Evolutionary conservation across 805 yeast species (phyloP).

Genomic region (Monosporozyma solicola): DNA sequence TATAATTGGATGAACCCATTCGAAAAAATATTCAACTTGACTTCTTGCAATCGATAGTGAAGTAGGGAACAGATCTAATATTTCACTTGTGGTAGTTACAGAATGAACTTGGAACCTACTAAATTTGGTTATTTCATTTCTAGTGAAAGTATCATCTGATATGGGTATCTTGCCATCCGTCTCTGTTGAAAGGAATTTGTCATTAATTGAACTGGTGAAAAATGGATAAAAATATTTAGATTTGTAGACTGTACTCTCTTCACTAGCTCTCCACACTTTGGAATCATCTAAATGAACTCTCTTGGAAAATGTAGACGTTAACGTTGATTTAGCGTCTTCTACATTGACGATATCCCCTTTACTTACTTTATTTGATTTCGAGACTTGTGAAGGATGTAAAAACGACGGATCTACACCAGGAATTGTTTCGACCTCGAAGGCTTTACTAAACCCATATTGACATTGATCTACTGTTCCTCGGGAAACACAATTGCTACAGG

Average conservation of each 20-base stretch:
- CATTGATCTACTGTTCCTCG: slow-evolving; percentile 9
- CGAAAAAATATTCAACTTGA: slow-evolving; percentile 17
- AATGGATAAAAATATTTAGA: slow-evolving; percentile 22
- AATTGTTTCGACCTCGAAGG: background rate
- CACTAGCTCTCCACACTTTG: slow-evolving; percentile 1
- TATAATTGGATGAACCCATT: slow-evolving; percentile 21
- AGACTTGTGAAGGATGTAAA: background rate
- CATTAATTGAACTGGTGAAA: slow-evolving; percentile 17
- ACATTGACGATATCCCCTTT: no score
- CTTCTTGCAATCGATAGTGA: slow-evolving; percentile 8
- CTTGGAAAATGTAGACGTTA: background rate
- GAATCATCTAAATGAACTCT: background rate
- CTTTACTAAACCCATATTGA: slow-evolving; percentile 17
- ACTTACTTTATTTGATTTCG: background rate
- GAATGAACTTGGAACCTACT: slow-evolving; percentile 5
- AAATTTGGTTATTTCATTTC: slow-evolving; percentile 19
- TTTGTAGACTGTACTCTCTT: slow-evolving; percentile 9
- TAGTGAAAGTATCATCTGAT: slow-evolving; percentile 5
- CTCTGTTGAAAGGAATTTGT: slow-evolving; percentile 11
- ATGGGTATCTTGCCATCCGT: slow-evolving; percentile 4
- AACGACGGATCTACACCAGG: background rate
- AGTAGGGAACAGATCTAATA: slow-evolving; percentile 13
- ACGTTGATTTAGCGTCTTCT: slow-evolving; percentile 3
- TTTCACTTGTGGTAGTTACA: slow-evolving; percentile 10
- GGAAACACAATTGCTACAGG: slow-evolving; percentile 18